Conservation (phyloP, 768 basidiomycete species). For the Psilocybe subaeruginosa region DNA sequence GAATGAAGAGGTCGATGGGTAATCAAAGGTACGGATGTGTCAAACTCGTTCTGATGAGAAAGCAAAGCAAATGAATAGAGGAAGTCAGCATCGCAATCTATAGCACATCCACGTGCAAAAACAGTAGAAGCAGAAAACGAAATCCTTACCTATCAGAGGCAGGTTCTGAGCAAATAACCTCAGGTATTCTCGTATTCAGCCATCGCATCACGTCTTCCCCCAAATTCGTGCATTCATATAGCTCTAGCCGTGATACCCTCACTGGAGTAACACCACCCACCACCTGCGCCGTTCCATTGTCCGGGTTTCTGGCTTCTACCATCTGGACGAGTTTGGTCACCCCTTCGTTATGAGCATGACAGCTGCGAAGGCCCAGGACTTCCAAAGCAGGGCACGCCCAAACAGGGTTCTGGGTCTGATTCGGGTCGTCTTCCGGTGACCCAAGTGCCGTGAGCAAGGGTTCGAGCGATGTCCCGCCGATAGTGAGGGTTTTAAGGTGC, state of each 20-base stretch:
- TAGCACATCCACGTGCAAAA: neutral
- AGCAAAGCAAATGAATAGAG: neutral
- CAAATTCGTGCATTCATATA: slow-evolving; percentile 67
- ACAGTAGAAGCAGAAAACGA: slow-evolving; percentile 4
- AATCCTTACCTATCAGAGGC: slow-evolving; percentile 46
- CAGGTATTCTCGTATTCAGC: slow-evolving; percentile 63
- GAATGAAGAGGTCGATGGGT: neutral
- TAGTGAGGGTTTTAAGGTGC: slow-evolving; percentile 58
- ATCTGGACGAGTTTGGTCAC: slow-evolving; percentile 71
- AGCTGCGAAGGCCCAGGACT: slow-evolving; percentile 62
- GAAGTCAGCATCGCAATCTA: neutral
- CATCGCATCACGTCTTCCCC: slow-evolving; percentile 73
- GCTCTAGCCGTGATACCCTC: slow-evolving; percentile 59
- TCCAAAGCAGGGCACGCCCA: slow-evolving; percentile 71
- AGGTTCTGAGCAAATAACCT: slow-evolving; percentile 65
- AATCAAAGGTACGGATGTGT: slow-evolving; percentile 19
- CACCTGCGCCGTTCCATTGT: slow-evolving; percentile 31
- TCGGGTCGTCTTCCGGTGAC: slow-evolving; percentile 60
- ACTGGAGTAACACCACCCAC: slow-evolving; percentile 53
- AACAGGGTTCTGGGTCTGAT: slow-evolving; percentile 28
- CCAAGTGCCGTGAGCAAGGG: slow-evolving; percentile 61
- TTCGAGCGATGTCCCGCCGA: slow-evolving; percentile 70
- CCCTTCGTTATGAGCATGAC: slow-evolving; percentile 66
- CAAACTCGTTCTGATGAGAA: slow-evolving; percentile 14
- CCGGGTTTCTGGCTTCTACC: slow-evolving; percentile 74